Conservation (phyloP, 2,329 filamentous ascomycete genomes). For the Akanthomyces uredinophilus region DNA sequence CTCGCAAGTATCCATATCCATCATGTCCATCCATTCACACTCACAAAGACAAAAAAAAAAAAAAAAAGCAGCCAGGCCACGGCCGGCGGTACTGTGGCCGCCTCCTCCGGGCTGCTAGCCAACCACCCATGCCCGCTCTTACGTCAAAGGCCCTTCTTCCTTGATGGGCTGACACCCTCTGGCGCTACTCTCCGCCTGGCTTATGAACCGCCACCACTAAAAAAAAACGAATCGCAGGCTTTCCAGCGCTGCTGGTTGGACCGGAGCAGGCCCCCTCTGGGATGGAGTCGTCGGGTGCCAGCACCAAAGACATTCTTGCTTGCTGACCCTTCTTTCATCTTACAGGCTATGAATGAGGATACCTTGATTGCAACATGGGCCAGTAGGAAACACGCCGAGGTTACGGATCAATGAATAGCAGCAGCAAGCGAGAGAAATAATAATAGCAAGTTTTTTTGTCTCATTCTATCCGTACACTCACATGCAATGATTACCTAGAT, state of each 20-base stretch:
- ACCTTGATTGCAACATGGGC: not conserved
- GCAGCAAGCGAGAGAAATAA: not conserved
- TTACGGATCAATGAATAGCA: not conserved
- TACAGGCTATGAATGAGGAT: not conserved
- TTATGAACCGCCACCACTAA: conserved; percentile 1
- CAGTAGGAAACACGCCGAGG: not conserved
- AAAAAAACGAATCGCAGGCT: not conserved
- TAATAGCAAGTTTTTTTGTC: too few species aligned
- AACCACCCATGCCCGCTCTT: not conserved
- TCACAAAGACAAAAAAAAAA: not conserved
- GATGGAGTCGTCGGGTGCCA: not conserved
- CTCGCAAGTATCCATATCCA: not conserved
- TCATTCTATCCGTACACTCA: not conserved
- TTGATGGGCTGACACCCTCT: conserved; percentile 5
- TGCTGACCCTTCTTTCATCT: not conserved
- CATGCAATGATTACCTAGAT: not conserved
- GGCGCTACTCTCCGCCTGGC: conserved; percentile 8
- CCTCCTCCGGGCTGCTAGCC: not conserved
- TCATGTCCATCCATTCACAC: not conserved
- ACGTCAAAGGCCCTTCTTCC: not conserved
- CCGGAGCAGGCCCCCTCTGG: not conserved
- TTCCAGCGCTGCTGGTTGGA: conserved; percentile 5
- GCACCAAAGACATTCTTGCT: not conserved
- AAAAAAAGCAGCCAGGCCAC: not conserved
- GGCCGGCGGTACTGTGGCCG: too few species aligned